A percentile compares a stretch with the other conserved stretches of the same genome.
phyloP scores from a whole-genome alignment of 257 asterid genomes.

The Striga asiatica region DNA sequence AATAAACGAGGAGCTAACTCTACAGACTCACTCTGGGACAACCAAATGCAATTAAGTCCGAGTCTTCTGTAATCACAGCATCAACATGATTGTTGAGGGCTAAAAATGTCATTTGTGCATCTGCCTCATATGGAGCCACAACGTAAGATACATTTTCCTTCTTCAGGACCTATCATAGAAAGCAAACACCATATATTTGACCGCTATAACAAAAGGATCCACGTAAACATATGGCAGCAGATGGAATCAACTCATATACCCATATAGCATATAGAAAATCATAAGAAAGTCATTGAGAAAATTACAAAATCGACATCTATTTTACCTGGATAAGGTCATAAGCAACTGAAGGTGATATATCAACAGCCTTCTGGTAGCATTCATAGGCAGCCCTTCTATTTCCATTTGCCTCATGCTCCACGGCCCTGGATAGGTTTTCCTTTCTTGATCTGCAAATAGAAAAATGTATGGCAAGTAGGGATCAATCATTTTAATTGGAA shows the following conservation, averaged over 20 bases:
- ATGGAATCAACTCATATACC: too few relatives aligned
- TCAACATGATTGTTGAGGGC: conserved; percentile 74
- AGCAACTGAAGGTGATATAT: conserved; percentile 91
- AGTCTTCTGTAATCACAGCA: conserved; percentile 94
- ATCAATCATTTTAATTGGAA: too few relatives aligned
- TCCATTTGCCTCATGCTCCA: conserved; percentile 91
- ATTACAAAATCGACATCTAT: conserved; percentile 9
- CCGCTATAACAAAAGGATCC: neutral
- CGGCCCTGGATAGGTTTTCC: conserved; percentile 83
- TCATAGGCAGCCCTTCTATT: conserved; percentile 80
- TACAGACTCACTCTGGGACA: conserved; percentile 94
- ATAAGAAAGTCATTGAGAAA: neutral
- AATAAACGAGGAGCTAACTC: too few relatives aligned
- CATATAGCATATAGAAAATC: neutral
- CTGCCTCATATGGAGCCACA: conserved; percentile 99
- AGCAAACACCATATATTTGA: conserved; percentile 4
- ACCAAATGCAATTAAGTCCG: conserved; percentile 87
- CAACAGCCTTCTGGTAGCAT: conserved; percentile 96
- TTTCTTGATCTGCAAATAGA: conserved; percentile 52
- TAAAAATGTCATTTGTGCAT: conserved; percentile 91
- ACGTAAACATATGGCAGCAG: conserved; percentile 2
- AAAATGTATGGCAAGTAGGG: neutral
- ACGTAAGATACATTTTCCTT: conserved; percentile 56
- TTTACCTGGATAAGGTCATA: conserved; percentile 83
- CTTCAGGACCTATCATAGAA: conserved; percentile 50